Evolutionary conservation across 1,139 yeast species (phyloP).

Genomic region (Scheffersomyces quercinus): DNA sequence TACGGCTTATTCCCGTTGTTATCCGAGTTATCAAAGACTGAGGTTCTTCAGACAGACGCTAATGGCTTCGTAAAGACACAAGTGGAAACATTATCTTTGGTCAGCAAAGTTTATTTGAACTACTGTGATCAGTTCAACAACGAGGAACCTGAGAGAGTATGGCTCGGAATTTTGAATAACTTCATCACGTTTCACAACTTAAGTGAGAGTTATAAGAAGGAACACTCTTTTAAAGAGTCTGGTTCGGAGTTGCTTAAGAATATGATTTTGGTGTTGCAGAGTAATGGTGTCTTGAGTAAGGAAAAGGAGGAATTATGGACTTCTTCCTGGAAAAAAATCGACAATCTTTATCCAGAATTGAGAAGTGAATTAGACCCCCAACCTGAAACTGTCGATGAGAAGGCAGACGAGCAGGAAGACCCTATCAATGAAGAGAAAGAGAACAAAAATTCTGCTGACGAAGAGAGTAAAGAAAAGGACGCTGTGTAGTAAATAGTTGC

Average conservation of each 20-base stretch:
- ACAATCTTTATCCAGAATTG: conserved; percentile 46
- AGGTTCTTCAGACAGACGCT: conserved; percentile 64
- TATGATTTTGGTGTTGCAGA: conserved; percentile 42
- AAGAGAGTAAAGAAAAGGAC: not conserved
- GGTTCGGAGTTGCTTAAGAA: conserved; percentile 67
- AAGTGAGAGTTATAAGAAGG: conserved; percentile 24
- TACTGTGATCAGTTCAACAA: conserved; percentile 26
- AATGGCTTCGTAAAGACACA: conserved; percentile 66
- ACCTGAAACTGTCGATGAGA: conserved; percentile 4
- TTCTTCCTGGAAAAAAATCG: conserved; percentile 45
- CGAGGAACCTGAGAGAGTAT: conserved; percentile 27
- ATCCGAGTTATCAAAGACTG: conserved; percentile 63
- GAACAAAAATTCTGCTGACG: conserved; percentile 3
- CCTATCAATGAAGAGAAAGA: not conserved
- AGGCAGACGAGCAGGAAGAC: not conserved
- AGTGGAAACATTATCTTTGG: conserved; percentile 62
- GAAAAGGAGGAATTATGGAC: conserved; percentile 30
- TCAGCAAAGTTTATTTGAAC: conserved; percentile 73
- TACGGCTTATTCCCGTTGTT: conserved; percentile 75
- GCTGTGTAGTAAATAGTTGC: too few relatives aligned
- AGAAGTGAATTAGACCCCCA: conserved; percentile 23
- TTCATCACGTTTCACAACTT: conserved; percentile 28
- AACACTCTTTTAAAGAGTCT: conserved; percentile 51
- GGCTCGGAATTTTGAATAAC: conserved; percentile 40
- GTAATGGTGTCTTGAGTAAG: conserved; percentile 23